Percentiles rank a stretch among this genome's conserved stretches.
Evolutionary conservation across 768 basidiomycete species (phyloP).

Genomic region (Saitozyma sp.): DNA sequence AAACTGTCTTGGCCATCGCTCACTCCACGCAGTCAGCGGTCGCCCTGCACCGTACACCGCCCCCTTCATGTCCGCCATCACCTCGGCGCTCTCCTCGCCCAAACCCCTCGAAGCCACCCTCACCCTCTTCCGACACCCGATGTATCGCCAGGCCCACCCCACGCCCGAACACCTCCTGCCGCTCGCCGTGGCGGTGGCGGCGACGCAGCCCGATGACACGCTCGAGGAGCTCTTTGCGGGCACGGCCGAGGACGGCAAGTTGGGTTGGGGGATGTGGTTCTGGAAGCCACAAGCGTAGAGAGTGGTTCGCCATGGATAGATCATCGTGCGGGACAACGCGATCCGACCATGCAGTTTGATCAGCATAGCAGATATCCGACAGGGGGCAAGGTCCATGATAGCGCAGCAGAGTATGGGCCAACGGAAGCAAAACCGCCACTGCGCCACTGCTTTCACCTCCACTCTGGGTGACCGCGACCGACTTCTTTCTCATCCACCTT

Average conservation of each 20-base stretch:
- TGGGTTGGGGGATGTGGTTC: conserved; percentile 47
- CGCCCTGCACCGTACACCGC: conserved; percentile 20
- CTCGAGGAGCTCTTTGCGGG: conserved; percentile 32
- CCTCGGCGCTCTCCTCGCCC: conserved; percentile 16
- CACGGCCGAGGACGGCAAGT: conserved; percentile 21
- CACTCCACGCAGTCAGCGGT: conserved; percentile 22
- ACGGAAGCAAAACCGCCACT: too few relatives aligned
- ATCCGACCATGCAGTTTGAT: too few relatives aligned
- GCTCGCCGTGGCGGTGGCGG: conserved; percentile 73
- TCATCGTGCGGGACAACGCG: background rate
- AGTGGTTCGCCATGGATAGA: background rate
- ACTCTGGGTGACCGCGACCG: too few relatives aligned
- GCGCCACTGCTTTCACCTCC: too few relatives aligned
- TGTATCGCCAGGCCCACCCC: conserved; percentile 70
- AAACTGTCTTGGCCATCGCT: background rate
- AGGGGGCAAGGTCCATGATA: too few relatives aligned
- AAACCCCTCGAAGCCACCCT: conserved; percentile 12
- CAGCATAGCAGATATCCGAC: too few relatives aligned
- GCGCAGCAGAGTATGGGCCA: too few relatives aligned
- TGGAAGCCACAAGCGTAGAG: conserved; percentile 23
- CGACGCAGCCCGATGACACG: conserved; percentile 60
- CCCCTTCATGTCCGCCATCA: conserved; percentile 25
- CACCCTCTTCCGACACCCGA: conserved; percentile 61
- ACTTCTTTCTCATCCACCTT: too few relatives aligned
- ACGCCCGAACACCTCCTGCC: conserved; percentile 80